These are phyloP conservation scores for Anisodus tanguticus DNA, from an alignment of 257 asterid species.

Conservation along the genomic window DNA sequence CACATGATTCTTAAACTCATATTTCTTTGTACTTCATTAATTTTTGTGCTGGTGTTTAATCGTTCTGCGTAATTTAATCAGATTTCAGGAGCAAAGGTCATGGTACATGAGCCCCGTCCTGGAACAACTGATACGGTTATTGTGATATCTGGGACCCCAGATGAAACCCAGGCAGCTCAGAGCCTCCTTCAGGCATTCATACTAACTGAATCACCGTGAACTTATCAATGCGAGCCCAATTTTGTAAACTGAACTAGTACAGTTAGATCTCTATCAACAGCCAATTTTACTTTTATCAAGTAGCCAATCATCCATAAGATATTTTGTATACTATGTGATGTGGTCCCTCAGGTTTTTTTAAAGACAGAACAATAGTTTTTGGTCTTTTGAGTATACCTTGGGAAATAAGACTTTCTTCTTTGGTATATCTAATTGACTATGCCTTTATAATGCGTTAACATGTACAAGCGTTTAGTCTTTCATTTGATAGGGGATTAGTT, in stretches of 20 bases:
- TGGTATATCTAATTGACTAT: conserved; percentile 1
- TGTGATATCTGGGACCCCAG: conserved; percentile 72
- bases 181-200: conserved; percentile 83
- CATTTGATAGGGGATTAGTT: too few relatives aligned
- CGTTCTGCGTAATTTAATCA: conserved; percentile 30
- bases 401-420: background rate
- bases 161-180: conserved; percentile 78
- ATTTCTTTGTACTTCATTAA: too few relatives aligned
- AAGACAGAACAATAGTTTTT: background rate
- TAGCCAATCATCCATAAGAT: background rate
- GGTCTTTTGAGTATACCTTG: background rate
- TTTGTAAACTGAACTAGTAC: conserved; percentile 23
- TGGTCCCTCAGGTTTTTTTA: background rate
- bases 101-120: conserved; percentile 54
- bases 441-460: background rate
- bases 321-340: conserved; percentile 18
- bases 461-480: background rate
- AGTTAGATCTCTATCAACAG: conserved; percentile 11
- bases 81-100: conserved; percentile 84
- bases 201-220: conserved; percentile 44
- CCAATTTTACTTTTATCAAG: background rate
- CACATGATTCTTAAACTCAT: background rate
- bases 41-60: conserved; percentile 20
- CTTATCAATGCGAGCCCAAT: background rate
- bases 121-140: conserved; percentile 57